Base-by-base conservation (phyloP, 2,329 filamentous ascomycete species). In the Claviceps capensis region DNA sequence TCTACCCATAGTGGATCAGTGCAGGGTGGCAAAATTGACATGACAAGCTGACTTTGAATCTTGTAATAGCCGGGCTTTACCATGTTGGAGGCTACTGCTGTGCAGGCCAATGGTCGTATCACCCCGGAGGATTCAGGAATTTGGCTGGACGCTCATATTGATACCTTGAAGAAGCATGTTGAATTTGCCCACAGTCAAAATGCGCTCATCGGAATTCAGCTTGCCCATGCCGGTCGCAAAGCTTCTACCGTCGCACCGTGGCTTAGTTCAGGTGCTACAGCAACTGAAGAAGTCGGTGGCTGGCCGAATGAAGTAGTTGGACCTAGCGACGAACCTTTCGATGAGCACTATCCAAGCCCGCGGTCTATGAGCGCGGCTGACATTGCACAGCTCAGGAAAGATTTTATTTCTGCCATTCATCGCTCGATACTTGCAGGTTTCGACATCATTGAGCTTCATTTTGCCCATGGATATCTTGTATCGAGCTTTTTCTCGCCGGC, bases 121-220 rank as follows among this genome's bases (percentile, higher is more conserved):
- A 85, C 86, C 0, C 88, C 88, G 1, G 75, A 90, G 64, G 86
- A 91, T 64, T 69, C 72, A 14, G 88, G 90, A 0, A 69, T 96
- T 6, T 96, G 89, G 90, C 75, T 85, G 55, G 90, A 95, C 65
- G 80, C 76, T 30, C 90, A 96, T 65, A 83, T 90, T 54, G 82
- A 77, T 55, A 82, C 83, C 0, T 69, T 94, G 52, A 78, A 75
- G 62, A 77, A 78, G 54, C 77, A 90, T 47, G 79, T 82, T 40
- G 86, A 94, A 55, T 94, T 89, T 56, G 79, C 85, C 2, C 88
- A 94, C 70, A 81, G 78, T 30, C 89, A 95, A 67, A 77, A 76
- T 62, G 82, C 88, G 61, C 81, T 85, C 56, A 81, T 87, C 49
- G 88, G 78, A 48, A 83, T 95, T 55, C 89, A 95, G 70, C 74